phyloP scores from a whole-genome alignment of 495 filamentous ascomycete genomes.

The Mytilinidion resinicola region DNA sequence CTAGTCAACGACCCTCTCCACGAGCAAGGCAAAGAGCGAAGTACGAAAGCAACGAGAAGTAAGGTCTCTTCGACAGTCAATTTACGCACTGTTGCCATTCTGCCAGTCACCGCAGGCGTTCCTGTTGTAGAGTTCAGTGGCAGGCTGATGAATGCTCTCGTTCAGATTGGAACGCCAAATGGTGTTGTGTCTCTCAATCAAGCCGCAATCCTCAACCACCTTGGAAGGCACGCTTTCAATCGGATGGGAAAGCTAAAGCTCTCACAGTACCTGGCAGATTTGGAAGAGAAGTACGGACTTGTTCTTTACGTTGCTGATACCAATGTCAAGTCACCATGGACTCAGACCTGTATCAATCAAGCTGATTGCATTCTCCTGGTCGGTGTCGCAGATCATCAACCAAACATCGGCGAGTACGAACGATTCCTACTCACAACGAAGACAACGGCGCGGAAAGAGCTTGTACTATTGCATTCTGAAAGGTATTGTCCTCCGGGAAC shows the following conservation, averaged over 20 bases:
- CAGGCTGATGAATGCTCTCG: slow-evolving; percentile 76
- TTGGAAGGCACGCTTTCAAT: slow-evolving; percentile 92
- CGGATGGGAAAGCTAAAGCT: slow-evolving; percentile 95
- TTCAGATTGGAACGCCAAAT: slow-evolving; percentile 79
- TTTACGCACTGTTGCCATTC: slow-evolving; percentile 82
- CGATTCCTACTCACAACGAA: slow-evolving; percentile 93
- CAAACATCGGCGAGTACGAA: slow-evolving; percentile 91
- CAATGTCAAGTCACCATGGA: slow-evolving; percentile 93
- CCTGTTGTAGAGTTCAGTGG: slow-evolving; percentile 94
- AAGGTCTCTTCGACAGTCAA: slow-evolving; percentile 83
- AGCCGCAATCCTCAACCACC: slow-evolving; percentile 84
- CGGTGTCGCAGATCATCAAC: slow-evolving; percentile 82
- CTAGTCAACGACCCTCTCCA: slow-evolving; percentile 73
- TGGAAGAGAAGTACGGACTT: slow-evolving; percentile 95
- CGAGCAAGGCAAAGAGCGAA: slow-evolving; percentile 45
- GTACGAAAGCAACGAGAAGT: slow-evolving; percentile 50
- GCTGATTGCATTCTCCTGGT: slow-evolving; percentile 93
- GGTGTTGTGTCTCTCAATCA: slow-evolving; percentile 92
- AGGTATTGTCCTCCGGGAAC: slow-evolving; percentile 78
- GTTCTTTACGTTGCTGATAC: slow-evolving; percentile 98
- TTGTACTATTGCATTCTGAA: slow-evolving; percentile 89
- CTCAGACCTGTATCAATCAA: slow-evolving; percentile 93
- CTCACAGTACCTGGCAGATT: slow-evolving; percentile 89
- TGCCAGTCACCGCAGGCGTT: slow-evolving; percentile 85
- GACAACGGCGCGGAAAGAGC: slow-evolving; percentile 88